Conservation (phyloP, 768 basidiomycete species). For the Boletus reticulatus region DNA sequence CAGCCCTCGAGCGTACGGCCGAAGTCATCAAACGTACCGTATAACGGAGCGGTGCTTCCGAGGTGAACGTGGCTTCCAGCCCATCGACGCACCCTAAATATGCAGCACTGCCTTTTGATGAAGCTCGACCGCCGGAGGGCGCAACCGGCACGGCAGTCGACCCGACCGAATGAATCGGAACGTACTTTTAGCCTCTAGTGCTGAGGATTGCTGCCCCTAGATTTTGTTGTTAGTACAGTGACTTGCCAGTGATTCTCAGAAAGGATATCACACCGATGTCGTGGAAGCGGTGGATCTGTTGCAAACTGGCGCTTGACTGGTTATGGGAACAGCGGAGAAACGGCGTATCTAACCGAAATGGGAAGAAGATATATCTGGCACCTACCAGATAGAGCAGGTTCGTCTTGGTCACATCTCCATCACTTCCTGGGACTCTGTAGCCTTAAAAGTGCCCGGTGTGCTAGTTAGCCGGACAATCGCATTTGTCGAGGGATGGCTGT, state of each 20-base stretch:
- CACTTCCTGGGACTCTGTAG: not conserved
- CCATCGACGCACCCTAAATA: not conserved
- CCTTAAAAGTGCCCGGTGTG: not conserved
- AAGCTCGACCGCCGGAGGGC: not conserved
- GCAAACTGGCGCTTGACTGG: not conserved
- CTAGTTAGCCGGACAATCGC: conserved; percentile 1
- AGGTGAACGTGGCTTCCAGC: too few species aligned
- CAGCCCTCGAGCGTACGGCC: too few species aligned
- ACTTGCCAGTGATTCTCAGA: not conserved
- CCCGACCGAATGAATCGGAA: not conserved
- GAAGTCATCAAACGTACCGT: too few species aligned
- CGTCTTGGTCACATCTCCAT: not conserved
- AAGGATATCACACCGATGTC: not conserved
- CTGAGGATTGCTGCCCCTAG: not conserved
- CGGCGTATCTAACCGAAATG: not conserved
- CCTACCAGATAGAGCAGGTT: not conserved
- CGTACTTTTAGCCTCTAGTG: too few species aligned
- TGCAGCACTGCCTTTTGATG: conserved; percentile 6
- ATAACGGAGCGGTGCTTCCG: not conserved
- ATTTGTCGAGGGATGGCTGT: not conserved
- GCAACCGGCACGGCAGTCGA: conserved; percentile 1
- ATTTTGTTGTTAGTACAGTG: too few species aligned
- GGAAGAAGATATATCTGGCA: not conserved
- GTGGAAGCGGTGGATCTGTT: not conserved
- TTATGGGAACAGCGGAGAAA: not conserved